Conservation (phyloP, 352 stramenopile species). For the Pythium phragmiticola region DNA sequence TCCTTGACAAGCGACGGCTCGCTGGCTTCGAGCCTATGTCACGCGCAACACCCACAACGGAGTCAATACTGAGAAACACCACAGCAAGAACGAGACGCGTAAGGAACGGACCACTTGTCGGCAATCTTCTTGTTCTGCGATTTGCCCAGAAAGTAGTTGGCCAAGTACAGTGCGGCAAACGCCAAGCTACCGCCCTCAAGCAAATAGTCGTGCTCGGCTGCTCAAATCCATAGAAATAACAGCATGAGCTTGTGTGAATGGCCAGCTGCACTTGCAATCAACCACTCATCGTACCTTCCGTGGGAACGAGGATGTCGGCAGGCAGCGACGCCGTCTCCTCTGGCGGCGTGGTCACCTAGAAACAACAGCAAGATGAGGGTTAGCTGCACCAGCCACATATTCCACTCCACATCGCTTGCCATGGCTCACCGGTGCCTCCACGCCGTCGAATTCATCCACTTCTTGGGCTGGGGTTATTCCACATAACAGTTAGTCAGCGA, state of each 20-base stretch:
- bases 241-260: not conserved
- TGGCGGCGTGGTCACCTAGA: conserved; percentile 21
- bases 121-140: conserved; percentile 64
- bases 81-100: not conserved
- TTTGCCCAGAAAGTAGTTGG: conserved; percentile 66
- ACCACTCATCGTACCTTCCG: conserved; percentile 1
- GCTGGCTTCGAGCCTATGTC: conserved; percentile 52
- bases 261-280: not conserved
- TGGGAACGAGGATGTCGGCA: not conserved
- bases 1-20: conserved; percentile 65
- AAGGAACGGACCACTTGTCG: conserved; percentile 51
- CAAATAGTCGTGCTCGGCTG: conserved; percentile 31
- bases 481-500: not conserved
- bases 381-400: not conserved
- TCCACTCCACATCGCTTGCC: not conserved
- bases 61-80: not conserved
- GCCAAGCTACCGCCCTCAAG: conserved; percentile 47
- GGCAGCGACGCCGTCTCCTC: conserved; percentile 7
- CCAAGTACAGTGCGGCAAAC: conserved; percentile 48
- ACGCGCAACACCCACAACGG: not conserved
- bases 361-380: not conserved
- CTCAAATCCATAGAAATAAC: not conserved
- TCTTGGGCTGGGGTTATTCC: conserved; percentile 21
- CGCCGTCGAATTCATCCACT: conserved; percentile 31
- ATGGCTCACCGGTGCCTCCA: conserved; percentile 25